A percentile compares a stretch with the other conserved stretches of the same genome.
Conservation (phyloP, 116 monocot genomes). For the Iris pallida region DNA sequence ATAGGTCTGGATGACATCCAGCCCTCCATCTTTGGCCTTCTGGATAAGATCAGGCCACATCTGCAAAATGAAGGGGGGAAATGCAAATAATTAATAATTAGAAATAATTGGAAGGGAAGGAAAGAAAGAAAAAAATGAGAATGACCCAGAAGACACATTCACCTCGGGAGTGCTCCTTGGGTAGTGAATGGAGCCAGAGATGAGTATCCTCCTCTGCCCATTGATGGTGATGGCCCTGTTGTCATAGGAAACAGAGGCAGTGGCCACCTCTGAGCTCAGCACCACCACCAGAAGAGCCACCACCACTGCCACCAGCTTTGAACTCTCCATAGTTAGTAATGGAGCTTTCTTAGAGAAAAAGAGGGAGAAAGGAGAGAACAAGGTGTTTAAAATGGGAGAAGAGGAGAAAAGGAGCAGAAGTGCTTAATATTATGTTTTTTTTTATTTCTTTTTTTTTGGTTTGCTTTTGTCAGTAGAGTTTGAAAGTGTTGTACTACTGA, state of each 20-base stretch:
- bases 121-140: neutral
- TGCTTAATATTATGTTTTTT: too few relatives aligned
- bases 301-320: neutral
- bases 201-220: conserved; percentile 68
- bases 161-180: conserved; percentile 69
- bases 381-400: too few relatives aligned
- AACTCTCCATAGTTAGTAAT: neutral
- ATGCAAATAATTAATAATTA: neutral
- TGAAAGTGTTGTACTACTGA: too few relatives aligned
- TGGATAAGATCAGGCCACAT: conserved; percentile 97
- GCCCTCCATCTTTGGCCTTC: conserved; percentile 89
- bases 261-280: neutral
- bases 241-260: conserved; percentile 53
- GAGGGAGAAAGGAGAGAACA: too few relatives aligned
- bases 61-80: conserved; percentile 22
- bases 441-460: too few relatives aligned
- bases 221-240: conserved; percentile 56
- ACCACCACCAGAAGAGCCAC: neutral
- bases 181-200: conserved; percentile 88
- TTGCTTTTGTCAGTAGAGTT: too few relatives aligned
- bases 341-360: too few relatives aligned
- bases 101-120: neutral
- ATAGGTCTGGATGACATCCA: conserved; percentile 91
- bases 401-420: too few relatives aligned
- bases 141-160: conserved; percentile 17